These are phyloP conservation scores for Apophysomyces variabilis DNA, from an alignment of 371 early-diverging fungal genomes.

Conservation along the genomic window DNA sequence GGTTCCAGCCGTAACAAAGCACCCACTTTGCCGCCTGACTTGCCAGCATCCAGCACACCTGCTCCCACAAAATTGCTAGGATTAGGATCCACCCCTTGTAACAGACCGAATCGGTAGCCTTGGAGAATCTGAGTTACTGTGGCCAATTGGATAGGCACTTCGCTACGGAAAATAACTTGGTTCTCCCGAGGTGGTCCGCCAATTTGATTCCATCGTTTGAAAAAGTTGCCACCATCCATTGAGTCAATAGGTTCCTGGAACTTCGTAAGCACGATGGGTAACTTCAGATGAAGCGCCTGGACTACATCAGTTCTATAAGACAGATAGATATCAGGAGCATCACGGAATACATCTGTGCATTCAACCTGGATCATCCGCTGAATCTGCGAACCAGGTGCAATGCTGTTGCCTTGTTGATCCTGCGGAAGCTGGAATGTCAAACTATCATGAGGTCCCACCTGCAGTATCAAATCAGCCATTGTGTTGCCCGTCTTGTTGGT, in stretches of 20 bases:
- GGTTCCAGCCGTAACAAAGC: constrained; percentile 90
- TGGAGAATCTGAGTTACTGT: constrained; percentile 55
- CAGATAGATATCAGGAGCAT: constrained; percentile 68
- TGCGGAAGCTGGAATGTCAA: constrained; percentile 4
- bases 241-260: constrained; percentile 85
- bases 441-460: constrained; percentile 26
- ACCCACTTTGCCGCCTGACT: constrained; percentile 81
- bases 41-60: constrained; percentile 80
- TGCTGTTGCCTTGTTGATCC: not conserved
- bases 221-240: constrained; percentile 84
- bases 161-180: constrained; percentile 72
- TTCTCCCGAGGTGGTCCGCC: constrained; percentile 84
- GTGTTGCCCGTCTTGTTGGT: constrained; percentile 77
- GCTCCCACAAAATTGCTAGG: constrained; percentile 89
- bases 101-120: constrained; percentile 73
- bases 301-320: constrained; percentile 63
- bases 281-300: constrained; percentile 57
- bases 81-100: constrained; percentile 88
- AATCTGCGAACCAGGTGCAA: constrained; percentile 66
- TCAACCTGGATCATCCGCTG: constrained; percentile 78
- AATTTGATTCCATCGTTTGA: constrained; percentile 94
- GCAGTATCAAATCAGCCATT: constrained; percentile 25
- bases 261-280: constrained; percentile 84
- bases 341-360: constrained; percentile 62
- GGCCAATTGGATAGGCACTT: constrained; percentile 57